Base-by-base conservation (phyloP, 768 basidiomycete genomes). In the Hortiboletus flavorubellus region DNA sequence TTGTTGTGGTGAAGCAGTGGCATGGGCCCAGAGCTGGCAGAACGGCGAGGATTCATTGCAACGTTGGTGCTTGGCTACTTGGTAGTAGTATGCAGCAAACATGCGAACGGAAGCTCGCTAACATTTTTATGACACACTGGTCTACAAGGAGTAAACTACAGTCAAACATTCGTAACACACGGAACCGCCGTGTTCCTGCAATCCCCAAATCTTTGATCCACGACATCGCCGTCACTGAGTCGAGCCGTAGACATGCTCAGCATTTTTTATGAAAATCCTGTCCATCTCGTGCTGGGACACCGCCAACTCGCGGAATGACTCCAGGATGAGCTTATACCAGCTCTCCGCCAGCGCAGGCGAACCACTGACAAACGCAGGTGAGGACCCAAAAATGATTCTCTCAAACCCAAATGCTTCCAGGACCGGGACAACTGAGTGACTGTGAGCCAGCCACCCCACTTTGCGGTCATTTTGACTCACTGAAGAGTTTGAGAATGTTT, bases 381-480 rank as follows among this genome's bases (percentile, higher is more conserved):
- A 85, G 9, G 90, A 87, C 8, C 91, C 91, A 70, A 87, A 93
- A 18, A 93, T 78, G 61, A 93, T 91, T 49, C 91, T 82, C 63
- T 88, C 78, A 63, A 82, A 89, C 8, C 91, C 91, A 67, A 93
- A 93, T 3, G 91, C 91, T 68, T 93, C 91, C 58, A 92, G 72
- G 37, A 87, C 86, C 15, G 89, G 91, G 8, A 84, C 87, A 60
- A 93, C 91, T 93, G 55, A 5, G 16, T 2, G 47, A 31, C 23
- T 44, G 46, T 60, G 37, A 69, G 55, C 18, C 10, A 18, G 30
- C 0, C 3, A 21, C 8, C 9, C 8, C 31, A 12, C 4, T 11
- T 46, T 0, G 35, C 8, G 12, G 9, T 23, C 39, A 35, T 37
- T 1, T 14, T 2, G 16, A 84, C 90, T 74, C 64, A 93, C 91